Evolutionary conservation across 2,329 filamentous ascomycete species (phyloP).

Genomic region (Aureobasidium sp.): DNA sequence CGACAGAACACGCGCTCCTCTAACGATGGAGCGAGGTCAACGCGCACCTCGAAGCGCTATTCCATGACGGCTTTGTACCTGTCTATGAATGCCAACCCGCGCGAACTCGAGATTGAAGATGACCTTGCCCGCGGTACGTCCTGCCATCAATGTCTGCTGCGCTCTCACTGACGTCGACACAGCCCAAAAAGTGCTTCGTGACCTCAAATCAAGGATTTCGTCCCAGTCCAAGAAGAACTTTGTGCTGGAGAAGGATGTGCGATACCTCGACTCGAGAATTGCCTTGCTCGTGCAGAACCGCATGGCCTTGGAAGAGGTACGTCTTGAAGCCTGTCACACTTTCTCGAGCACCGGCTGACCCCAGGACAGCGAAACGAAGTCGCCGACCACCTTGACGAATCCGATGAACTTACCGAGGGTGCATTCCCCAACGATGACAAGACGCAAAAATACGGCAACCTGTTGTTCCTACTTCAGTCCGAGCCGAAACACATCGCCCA

Average conservation of each 20-base stretch:
- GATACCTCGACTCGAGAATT: constrained; percentile 94
- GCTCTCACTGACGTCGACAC: constrained; percentile 21
- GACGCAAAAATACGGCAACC: constrained; percentile 96
- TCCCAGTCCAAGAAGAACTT: constrained; percentile 99
- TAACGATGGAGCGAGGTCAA: constrained; percentile 87
- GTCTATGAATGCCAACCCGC: constrained; percentile 96
- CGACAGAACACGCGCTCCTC: constrained; percentile 70
- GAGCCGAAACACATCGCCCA: constrained; percentile 96
- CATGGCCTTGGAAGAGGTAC: constrained; percentile 95
- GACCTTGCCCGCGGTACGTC: constrained; percentile 78
- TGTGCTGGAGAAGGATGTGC: constrained; percentile 95
- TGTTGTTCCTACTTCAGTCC: constrained; percentile 89
- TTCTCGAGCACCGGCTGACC: constrained; percentile 7
- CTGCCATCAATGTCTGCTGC: not conserved
- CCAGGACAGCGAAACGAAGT: constrained; percentile 88
- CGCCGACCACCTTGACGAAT: constrained; percentile 93
- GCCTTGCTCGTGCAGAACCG: constrained; percentile 97
- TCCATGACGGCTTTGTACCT: constrained; percentile 96
- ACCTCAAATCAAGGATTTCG: constrained; percentile 92
- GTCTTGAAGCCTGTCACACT: constrained; percentile 20
- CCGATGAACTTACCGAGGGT: constrained; percentile 81
- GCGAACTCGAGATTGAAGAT: constrained; percentile 95
- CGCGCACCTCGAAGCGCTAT: constrained; percentile 95
- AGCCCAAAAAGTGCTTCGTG: constrained; percentile 89
- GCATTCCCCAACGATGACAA: constrained; percentile 96